A percentile compares a stretch with the other conserved stretches of the same genome.
These are phyloP conservation scores for Aspergillus pseudoviridinutans DNA, from an alignment of 2,329 filamentous ascomycete species.

Conservation along the genomic window DNA sequence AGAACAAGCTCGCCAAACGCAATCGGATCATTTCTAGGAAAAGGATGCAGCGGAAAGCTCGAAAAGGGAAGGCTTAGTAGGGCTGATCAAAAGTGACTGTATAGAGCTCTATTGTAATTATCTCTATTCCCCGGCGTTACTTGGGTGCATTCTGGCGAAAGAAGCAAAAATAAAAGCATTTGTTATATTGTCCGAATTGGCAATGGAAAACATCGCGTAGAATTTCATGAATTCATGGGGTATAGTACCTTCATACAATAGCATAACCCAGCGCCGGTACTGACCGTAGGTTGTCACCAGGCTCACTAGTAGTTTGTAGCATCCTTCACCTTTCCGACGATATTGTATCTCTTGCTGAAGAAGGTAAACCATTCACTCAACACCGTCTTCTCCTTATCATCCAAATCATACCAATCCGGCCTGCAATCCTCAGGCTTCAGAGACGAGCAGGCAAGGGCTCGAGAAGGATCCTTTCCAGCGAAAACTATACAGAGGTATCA, in stretches of 20 bases:
- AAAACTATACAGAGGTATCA: conserved; percentile 62
- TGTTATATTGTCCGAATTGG: not conserved
- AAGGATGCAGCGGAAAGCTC: conserved; percentile 64
- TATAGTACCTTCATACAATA: not conserved
- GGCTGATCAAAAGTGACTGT: conserved; percentile 7
- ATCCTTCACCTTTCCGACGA: conserved; percentile 50
- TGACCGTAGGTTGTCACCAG: conserved; percentile 8
- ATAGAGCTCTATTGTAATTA: conserved; percentile 8
- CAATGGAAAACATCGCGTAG: not conserved
- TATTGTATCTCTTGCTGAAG: conserved; percentile 94
- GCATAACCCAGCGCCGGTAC: not conserved
- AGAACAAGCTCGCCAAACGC: conserved; percentile 56
- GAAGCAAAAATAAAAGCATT: conserved; percentile 15
- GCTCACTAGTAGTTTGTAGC: conserved; percentile 32
- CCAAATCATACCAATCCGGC: conserved; percentile 77
- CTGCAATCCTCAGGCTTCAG: conserved; percentile 78
- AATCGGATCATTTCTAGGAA: conserved; percentile 85
- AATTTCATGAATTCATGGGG: not conserved
- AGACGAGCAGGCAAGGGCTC: conserved; percentile 80
- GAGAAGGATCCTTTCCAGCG: conserved; percentile 91
- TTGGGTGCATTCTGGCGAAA: not conserved
- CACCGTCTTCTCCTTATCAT: conserved; percentile 78
- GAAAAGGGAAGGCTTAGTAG: conserved; percentile 47
- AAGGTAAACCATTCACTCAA: conserved; percentile 93
- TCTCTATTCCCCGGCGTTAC: conserved; percentile 1